Conservation (phyloP, 768 basidiomycete genomes). For the Filobasidium wieringae region DNA sequence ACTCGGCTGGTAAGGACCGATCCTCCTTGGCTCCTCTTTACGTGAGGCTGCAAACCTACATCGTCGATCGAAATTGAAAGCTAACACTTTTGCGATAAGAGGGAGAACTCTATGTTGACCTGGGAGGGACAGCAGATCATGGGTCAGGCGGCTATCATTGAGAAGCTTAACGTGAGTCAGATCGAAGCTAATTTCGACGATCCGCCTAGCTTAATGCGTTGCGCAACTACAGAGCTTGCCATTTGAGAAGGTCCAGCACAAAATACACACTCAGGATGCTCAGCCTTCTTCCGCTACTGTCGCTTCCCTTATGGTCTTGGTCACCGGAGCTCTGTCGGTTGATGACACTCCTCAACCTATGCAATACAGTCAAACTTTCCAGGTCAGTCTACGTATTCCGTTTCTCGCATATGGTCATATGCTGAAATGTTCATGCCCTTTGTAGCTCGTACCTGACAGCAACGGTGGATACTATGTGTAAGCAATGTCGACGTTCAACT, state of each 20-base stretch:
- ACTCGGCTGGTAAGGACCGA: slow-evolving; percentile 45
- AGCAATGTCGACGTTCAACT: slow-evolving; percentile 10
- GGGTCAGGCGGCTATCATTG: slow-evolving; percentile 48
- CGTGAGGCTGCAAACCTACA: slow-evolving; percentile 46
- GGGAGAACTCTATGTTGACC: slow-evolving; percentile 67
- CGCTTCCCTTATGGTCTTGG: slow-evolving; percentile 60
- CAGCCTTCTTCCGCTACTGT: slow-evolving; percentile 61
- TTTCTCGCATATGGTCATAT: not conserved
- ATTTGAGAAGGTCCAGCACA: slow-evolving; percentile 70
- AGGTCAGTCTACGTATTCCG: slow-evolving; percentile 36
- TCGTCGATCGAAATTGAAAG: not conserved
- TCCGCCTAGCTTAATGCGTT: not conserved
- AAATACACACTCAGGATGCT: slow-evolving; percentile 67
- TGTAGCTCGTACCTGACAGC: slow-evolving; percentile 56
- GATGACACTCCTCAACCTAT: slow-evolving; percentile 70
- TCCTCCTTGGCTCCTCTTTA: slow-evolving; percentile 54
- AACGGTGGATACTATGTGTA: slow-evolving; percentile 31
- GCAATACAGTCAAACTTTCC: slow-evolving; percentile 86
- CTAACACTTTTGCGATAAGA: slow-evolving; percentile 43
- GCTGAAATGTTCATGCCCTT: not conserved
- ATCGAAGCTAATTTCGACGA: not conserved
- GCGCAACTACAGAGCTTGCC: slow-evolving; percentile 51
- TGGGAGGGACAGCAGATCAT: slow-evolving; percentile 57
- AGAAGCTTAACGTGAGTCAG: slow-evolving; percentile 65
- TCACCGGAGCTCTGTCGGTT: slow-evolving; percentile 77